Evolutionary conservation across 495 filamentous ascomycete species (phyloP).

Genomic region (Hypoxylon rickii): DNA sequence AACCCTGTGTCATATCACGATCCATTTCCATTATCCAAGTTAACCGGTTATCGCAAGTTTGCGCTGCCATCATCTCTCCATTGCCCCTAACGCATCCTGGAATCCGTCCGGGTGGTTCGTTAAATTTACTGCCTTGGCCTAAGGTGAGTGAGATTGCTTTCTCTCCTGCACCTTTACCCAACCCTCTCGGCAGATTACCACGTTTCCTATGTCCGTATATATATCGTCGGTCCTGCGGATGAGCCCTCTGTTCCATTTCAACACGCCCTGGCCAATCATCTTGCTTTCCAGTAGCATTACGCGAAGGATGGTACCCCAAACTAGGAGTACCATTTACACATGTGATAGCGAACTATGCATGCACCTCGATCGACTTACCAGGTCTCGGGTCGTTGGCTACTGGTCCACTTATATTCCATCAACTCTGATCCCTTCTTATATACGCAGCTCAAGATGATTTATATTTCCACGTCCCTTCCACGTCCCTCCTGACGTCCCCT

Average conservation of each 20-base stretch:
- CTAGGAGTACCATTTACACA: constrained; percentile 23
- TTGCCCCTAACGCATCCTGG: constrained; percentile 10
- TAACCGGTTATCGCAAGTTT: constrained; percentile 14
- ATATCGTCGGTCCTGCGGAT: constrained; percentile 51
- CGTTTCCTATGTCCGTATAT: constrained; percentile 37
- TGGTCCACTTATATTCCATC: constrained; percentile 23
- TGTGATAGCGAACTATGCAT: constrained; percentile 33
- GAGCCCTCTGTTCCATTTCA: constrained; percentile 33
- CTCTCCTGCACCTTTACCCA: constrained; percentile 31
- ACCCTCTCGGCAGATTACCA: constrained; percentile 45
- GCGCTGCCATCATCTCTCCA: constrained; percentile 16
- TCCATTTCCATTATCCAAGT: constrained; percentile 2
- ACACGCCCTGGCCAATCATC: constrained; percentile 44
- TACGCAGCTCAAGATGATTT: constrained; percentile 19
- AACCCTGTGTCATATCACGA: constrained; percentile 10
- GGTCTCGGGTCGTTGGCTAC: constrained; percentile 19
- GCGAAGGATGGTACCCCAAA: constrained; percentile 20
- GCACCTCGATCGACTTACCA: constrained; percentile 21
- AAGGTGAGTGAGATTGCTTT: constrained; percentile 36
- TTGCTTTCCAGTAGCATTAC: constrained; percentile 30
- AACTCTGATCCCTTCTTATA: constrained; percentile 4
- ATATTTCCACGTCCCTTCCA: constrained; percentile 29
- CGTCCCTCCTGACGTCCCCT: constrained; percentile 2
- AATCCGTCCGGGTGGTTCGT: constrained; percentile 10
- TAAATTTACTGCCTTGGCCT: constrained; percentile 12